Percentiles rank a stretch among this genome's conserved stretches.
phyloP scores from a whole-genome alignment of 2,329 filamentous ascomycete genomes.

The Fusarium sp. region DNA sequence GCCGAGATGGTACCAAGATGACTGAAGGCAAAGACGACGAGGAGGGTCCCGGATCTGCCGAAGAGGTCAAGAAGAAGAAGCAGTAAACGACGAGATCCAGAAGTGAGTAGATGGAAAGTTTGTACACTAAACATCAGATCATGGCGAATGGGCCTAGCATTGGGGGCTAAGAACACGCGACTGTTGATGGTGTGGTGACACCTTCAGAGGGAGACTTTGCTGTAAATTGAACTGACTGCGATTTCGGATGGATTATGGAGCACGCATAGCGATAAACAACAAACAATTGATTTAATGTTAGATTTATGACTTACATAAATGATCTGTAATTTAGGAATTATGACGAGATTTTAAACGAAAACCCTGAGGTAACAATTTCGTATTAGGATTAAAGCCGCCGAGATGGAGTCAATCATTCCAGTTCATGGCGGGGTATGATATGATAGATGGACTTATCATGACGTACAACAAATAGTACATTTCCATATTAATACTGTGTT shows the following conservation, averaged over 20 bases:
- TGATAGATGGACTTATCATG: conserved; percentile 26
- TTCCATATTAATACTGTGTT: conserved; percentile 3
- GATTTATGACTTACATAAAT: neutral
- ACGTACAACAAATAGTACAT: conserved; percentile 19
- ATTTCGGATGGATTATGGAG: conserved; percentile 5
- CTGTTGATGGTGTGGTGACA: conserved; percentile 12
- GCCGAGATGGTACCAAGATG: conserved; percentile 50
- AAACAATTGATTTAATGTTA: conserved; percentile 9
- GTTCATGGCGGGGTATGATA: conserved; percentile 27
- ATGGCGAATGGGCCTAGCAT: conserved; percentile 22
- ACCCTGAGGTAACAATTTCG: neutral
- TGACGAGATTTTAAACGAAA: neutral
- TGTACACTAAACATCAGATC: conserved; percentile 31
- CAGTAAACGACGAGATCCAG: conserved; percentile 15
- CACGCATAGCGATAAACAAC: conserved; percentile 27
- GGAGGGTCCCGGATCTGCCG: conserved; percentile 35
- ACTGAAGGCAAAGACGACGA: conserved; percentile 55
- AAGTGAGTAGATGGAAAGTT: neutral
- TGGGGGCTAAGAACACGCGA: conserved; percentile 6
- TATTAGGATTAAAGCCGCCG: neutral
- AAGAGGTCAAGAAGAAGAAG: conserved; percentile 45
- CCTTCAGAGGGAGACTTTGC: neutral
- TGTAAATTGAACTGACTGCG: conserved; percentile 6
- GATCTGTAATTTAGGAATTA: neutral
- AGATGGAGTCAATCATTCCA: conserved; percentile 5